phyloP scores from a whole-genome alignment of 2,329 filamentous ascomycete species.

The Hypocreales sp. region DNA sequence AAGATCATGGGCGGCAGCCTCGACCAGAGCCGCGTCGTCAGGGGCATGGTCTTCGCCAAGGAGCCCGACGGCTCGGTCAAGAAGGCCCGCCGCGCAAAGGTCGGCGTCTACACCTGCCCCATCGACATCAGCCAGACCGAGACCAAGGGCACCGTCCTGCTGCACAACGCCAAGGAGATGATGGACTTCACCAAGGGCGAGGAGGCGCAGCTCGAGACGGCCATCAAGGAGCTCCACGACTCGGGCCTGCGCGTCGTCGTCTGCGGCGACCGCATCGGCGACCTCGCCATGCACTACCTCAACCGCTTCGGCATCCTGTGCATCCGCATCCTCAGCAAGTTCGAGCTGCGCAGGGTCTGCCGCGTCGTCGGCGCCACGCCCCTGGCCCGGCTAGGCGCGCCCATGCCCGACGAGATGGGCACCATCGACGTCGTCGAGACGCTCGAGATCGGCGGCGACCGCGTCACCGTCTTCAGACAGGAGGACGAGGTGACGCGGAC shows the following conservation, averaged over 20 bases:
- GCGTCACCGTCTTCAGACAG: slow-evolving; percentile 96
- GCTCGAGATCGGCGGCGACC: slow-evolving; percentile 91
- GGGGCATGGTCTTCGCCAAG: slow-evolving; percentile 96
- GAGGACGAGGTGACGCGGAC: slow-evolving; percentile 86
- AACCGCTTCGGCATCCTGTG: slow-evolving; percentile 93
- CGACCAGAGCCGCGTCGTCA: slow-evolving; percentile 86
- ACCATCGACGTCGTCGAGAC: slow-evolving; percentile 91
- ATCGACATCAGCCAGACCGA: slow-evolving; percentile 94
- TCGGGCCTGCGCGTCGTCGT: slow-evolving; percentile 84
- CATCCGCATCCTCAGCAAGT: slow-evolving; percentile 96
- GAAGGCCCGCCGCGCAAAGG: slow-evolving; percentile 85
- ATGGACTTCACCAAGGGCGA: slow-evolving; percentile 96
- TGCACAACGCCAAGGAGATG: slow-evolving; percentile 98
- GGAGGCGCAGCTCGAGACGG: slow-evolving; percentile 75
- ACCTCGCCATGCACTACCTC: slow-evolving; percentile 92
- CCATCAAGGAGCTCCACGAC: slow-evolving; percentile 92
- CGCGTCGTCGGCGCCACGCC: slow-evolving; percentile 92
- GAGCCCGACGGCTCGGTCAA: slow-evolving; percentile 88
- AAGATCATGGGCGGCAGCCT: slow-evolving; percentile 98
- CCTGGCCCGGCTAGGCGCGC: slow-evolving; percentile 85
- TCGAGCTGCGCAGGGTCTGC: slow-evolving; percentile 88
- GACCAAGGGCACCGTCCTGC: slow-evolving; percentile 92
- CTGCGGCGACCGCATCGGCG: slow-evolving; percentile 84
- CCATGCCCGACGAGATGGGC: slow-evolving; percentile 99
- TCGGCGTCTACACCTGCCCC: slow-evolving; percentile 90